A percentile compares a stretch with the other conserved stretches of the same genome.
These are phyloP conservation scores for Aspergillus egyptiacus DNA, from an alignment of 495 filamentous ascomycete genomes.

Conservation along the genomic window DNA sequence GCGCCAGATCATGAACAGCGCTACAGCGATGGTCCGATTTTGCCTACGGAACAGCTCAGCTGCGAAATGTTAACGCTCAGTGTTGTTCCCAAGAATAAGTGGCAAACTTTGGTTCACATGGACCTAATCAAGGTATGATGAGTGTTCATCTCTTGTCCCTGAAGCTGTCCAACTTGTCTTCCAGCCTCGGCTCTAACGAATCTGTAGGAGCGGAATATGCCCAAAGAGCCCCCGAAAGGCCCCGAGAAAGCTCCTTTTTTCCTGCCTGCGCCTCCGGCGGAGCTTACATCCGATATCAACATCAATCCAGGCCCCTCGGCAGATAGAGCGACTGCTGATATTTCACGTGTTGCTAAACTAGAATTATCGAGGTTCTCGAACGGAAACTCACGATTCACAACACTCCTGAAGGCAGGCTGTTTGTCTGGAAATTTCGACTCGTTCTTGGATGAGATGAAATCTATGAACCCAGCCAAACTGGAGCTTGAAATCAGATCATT, in stretches of 20 bases:
- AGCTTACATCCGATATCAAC: constrained; percentile 23
- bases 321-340: constrained; percentile 19
- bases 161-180: not conserved
- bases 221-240: constrained; percentile 80
- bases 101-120: constrained; percentile 89
- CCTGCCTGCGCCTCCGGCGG: constrained; percentile 53
- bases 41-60: constrained; percentile 66
- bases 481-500: constrained; percentile 87
- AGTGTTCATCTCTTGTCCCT: not conserved
- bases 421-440: constrained; percentile 41
- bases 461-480: constrained; percentile 70
- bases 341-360: not conserved
- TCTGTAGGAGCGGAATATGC: constrained; percentile 74
- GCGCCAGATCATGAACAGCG: constrained; percentile 44
- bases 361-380: constrained; percentile 29
- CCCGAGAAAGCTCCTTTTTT: constrained; percentile 97
- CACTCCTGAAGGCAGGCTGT: constrained; percentile 41
- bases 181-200: constrained; percentile 1
- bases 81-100: constrained; percentile 78
- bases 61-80: constrained; percentile 79
- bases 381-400: constrained; percentile 48
- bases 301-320: constrained; percentile 22
- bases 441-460: constrained; percentile 71
- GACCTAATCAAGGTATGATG: constrained; percentile 69
- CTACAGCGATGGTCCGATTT: constrained; percentile 41